Percentiles rank a stretch among this genome's conserved stretches.
Evolutionary conservation across 164 flowering plant species (phyloP).

Genomic region (Pachysandra terminalis): DNA sequence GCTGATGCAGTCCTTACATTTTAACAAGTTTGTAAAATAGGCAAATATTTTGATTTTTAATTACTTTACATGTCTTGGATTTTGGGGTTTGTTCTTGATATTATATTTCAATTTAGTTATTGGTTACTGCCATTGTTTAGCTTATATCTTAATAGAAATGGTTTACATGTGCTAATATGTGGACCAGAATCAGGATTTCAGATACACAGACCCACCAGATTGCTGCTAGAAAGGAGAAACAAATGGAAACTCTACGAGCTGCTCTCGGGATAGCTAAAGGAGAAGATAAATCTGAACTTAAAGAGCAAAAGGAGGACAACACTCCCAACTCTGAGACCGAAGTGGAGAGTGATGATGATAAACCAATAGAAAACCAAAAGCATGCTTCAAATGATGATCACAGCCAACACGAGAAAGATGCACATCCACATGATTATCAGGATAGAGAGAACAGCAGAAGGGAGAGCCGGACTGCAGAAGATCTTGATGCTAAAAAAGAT

Average conservation of each 20-base stretch:
- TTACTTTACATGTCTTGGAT: too few relatives aligned
- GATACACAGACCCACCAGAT: constrained; percentile 93
- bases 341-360: constrained; percentile 34
- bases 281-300: constrained; percentile 23
- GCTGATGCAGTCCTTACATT: too few relatives aligned
- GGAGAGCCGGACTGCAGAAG: constrained; percentile 17
- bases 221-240: constrained; percentile 92
- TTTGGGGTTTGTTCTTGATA: too few relatives aligned
- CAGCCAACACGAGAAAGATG: constrained; percentile 23
- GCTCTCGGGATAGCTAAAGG: constrained; percentile 63
- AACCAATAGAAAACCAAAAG: constrained; percentile 16
- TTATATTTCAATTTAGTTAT: too few relatives aligned
- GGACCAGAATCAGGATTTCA: constrained; percentile 49
- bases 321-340: constrained; percentile 15
- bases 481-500: constrained; percentile 22
- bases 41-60: too few relatives aligned
- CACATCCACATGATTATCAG: constrained; percentile 15
- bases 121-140: too few relatives aligned
- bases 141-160: too few relatives aligned
- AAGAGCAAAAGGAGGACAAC: constrained; percentile 29
- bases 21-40: too few relatives aligned
- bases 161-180: too few relatives aligned
- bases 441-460: constrained; percentile 21
- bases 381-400: constrained; percentile 18
- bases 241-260: constrained; percentile 81